Evolutionary conservation across 73 alveolate genomes (phyloP), one percentile per base, ranked within the genome.

Genomic region (Stentor roeselii): DNA sequence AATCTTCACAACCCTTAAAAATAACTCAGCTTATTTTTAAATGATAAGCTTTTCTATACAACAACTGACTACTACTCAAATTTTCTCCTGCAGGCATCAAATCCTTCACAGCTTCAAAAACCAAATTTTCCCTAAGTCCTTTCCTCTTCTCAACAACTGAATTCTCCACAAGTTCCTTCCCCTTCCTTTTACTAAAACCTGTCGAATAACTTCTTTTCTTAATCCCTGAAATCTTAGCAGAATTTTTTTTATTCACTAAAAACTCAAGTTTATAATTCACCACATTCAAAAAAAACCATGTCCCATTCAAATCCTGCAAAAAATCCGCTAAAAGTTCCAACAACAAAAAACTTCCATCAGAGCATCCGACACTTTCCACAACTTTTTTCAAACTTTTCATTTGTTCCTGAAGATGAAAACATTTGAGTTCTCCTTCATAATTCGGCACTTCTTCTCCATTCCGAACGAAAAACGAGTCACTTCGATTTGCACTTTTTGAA

Each of bases 271-370:
- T 67, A 32, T 67, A 67, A 2, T 67, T 21, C 21, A 34, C 34
- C 21, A 67, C 11, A 67, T 67, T 67, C 80, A 67, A 67, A 67
- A 67, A 67, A 67, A 21, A 67, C 37, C 80, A 67, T n/a, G 21
- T 34, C 34, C 37, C 80, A 32, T 30, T 27, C 21, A 32, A 21
- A 67, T n/a, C 37, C 34, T 67, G 80, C 14, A 21, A 36, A 32
- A 67, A 67, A 67, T 67, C 80, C 14, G 80, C 80, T 30, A 27
- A 32, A 67, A 67, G 37, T 67, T 67, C 80, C 14, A 67, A 2
- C 27, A 21, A 67, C 21, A 67, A 27, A 67, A 67, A 21, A 21
- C 37, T 67, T 21, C 80, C 80, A 67, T 67, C 41, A 21, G 80
- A 21, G 34, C n/a, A 67, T n/a, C 34, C 41, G 11, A n/a, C 80